These are phyloP conservation scores for Mucor saturninus DNA, from an alignment of 371 early-diverging fungal genomes.

Conservation along the genomic window DNA sequence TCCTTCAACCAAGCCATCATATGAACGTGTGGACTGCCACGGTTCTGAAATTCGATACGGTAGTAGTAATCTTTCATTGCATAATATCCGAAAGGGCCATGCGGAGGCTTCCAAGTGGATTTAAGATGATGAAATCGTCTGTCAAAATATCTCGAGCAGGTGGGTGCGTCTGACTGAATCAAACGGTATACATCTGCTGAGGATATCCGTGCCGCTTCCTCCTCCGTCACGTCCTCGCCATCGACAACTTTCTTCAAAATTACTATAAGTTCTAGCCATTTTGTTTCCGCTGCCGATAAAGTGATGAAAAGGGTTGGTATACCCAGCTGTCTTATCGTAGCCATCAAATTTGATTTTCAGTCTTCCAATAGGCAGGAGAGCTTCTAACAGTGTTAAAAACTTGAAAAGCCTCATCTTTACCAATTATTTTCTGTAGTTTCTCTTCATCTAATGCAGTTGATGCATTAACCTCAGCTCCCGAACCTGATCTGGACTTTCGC, in stretches of 20 bases:
- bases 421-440: neutral
- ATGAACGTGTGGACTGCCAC: conserved; percentile 4
- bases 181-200: neutral
- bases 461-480: neutral
- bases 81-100: conserved; percentile 14
- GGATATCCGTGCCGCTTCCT: neutral
- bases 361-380: conserved; percentile 12
- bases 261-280: conserved; percentile 9
- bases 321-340: conserved; percentile 16
- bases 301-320: conserved; percentile 11
- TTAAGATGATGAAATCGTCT: conserved; percentile 1
- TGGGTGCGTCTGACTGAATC: conserved; percentile 11
- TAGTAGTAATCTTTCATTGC: neutral
- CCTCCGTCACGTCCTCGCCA: neutral
- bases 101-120: conserved; percentile 2
- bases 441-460: neutral
- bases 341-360: conserved; percentile 7
- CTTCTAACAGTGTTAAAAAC: conserved; percentile 6
- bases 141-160: conserved; percentile 16
- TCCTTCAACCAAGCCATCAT: neutral
- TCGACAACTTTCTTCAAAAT: conserved; percentile 9
- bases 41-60: conserved; percentile 14
- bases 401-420: conserved; percentile 8
- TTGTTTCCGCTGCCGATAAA: conserved; percentile 11
- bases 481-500: neutral